Evolutionary conservation across 805 yeast species (phyloP).

Genomic region (Starmera quercuum): DNA sequence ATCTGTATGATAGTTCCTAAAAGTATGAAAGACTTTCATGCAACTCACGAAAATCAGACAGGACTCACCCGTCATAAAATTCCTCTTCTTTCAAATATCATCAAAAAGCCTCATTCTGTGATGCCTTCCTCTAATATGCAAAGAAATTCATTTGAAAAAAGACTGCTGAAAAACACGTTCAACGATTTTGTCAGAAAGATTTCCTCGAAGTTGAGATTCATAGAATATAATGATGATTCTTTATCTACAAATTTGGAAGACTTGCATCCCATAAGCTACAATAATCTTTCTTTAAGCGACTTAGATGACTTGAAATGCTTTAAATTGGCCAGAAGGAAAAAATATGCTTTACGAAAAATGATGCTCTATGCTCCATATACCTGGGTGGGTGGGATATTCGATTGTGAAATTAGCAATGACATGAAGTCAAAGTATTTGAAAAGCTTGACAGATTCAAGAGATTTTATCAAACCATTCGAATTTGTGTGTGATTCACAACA

Average conservation of each 20-base stretch:
- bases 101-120: too few relatives aligned
- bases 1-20: conserved; percentile 36
- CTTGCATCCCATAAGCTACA: conserved; percentile 5
- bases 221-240: conserved; percentile 15
- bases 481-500: conserved; percentile 27
- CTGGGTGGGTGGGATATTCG: conserved; percentile 58
- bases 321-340: conserved; percentile 50
- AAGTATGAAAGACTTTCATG: too few relatives aligned
- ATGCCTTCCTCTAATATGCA: neutral
- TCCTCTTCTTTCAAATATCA: too few relatives aligned
- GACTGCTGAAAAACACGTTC: conserved; percentile 4
- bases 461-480: conserved; percentile 10
- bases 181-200: conserved; percentile 5
- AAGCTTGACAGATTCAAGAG: conserved; percentile 6
- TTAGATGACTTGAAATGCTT: conserved; percentile 33
- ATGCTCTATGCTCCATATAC: conserved; percentile 47
- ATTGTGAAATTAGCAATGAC: conserved; percentile 32
- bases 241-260: conserved; percentile 9
- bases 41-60: too few relatives aligned
- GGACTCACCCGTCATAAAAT: too few relatives aligned
- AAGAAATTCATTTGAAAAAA: neutral
- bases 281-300: conserved; percentile 10
- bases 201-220: conserved; percentile 6
- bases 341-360: conserved; percentile 37
- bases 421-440: conserved; percentile 18